Base-by-base conservation (phyloP, 2,329 filamentous ascomycete species). In the Penicillium expansum region DNA sequence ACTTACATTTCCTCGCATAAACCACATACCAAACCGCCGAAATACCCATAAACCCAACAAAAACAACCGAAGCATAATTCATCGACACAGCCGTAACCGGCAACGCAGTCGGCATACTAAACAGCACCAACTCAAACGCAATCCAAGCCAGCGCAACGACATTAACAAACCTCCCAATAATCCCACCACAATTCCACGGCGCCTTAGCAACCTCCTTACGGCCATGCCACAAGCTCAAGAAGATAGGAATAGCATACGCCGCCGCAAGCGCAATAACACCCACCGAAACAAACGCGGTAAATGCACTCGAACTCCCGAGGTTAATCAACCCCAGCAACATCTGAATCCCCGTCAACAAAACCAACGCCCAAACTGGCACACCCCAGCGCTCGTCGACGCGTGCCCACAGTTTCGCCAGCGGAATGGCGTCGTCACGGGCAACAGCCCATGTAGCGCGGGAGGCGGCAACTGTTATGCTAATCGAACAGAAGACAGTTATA, bases 51-150 rank as follows among this genome's bases (percentile, higher is more conserved):
- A 87, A 85, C 43, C 79, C 72, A 8, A 81, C 76, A 59, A 86
- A 80, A 2, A 86, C 83, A 0, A 85, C 83, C 41, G 76, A 77
- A 2, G 82, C 82, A 64, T 86, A 86, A 60, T 85, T 86, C 71
- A 82, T 83, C 51, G 79, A 79, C 1, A 73, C 78, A 1, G 74
- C 74, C 1, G 77, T 82, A 56, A 83, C 81, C 4, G 83, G 82
- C 48, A 82, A 71, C 29, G 79, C 78, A 14, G 76, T 79, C 1
- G 83, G 83, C 69, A 76, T 78, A 37, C 77, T 81, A 67, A 85
- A 85, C 4, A 85, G 64, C 2, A 83, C 75, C 32, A 82, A 61
- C 64, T 83, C 80, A 55, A 83, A 83, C 4, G 64, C 55, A 57
- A 83, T 83, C 81, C 81, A 84, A 2, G 68, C 59, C 4, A 83